Evolutionary conservation across 1,284 basidiomycete genomes (phyloP).

Genomic region (Puccinia coronata): DNA sequence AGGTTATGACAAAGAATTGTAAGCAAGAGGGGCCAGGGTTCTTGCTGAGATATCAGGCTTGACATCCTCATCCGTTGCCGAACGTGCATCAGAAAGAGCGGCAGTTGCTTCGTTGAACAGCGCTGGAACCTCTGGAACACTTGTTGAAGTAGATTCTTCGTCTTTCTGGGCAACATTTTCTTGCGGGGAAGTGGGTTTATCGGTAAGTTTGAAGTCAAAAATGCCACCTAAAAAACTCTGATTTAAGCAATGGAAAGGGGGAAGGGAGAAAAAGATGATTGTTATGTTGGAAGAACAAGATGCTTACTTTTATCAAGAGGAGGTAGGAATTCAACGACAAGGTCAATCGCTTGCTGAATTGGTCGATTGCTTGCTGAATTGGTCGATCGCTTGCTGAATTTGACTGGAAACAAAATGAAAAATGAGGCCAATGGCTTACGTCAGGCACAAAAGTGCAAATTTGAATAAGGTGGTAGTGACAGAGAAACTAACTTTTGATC

Average conservation of each 20-base stretch:
- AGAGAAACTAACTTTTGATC: conserved; percentile 20
- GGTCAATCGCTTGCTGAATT: conserved; percentile 82
- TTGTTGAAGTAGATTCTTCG: conserved; percentile 51
- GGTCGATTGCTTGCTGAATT: conserved; percentile 61
- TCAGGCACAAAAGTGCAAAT: neutral
- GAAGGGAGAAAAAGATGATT: neutral
- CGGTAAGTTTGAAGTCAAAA: conserved; percentile 54
- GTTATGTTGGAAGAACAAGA: conserved; percentile 15
- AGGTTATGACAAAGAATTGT: neutral
- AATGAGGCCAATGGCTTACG: too few relatives aligned
- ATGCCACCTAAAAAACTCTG: conserved; percentile 52
- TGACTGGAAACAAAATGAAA: too few relatives aligned
- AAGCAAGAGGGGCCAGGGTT: neutral
- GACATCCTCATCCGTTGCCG: conserved; percentile 17
- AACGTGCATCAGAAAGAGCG: neutral
- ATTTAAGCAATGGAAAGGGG: neutral
- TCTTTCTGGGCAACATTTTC: conserved; percentile 51
- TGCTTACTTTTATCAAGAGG: conserved; percentile 79
- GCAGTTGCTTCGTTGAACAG: neutral
- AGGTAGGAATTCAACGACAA: conserved; percentile 84
- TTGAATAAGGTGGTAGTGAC: neutral
- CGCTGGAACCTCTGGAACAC: too few relatives aligned
- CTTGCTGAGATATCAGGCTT: conserved; percentile 35
- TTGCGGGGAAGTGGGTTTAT: conserved; percentile 50
- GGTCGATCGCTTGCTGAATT: too few relatives aligned